A percentile compares a stretch with the other conserved stretches of the same genome.
Conservation (phyloP, 2,329 filamentous ascomycete genomes). For the Aspergillus quadrilineatus region DNA sequence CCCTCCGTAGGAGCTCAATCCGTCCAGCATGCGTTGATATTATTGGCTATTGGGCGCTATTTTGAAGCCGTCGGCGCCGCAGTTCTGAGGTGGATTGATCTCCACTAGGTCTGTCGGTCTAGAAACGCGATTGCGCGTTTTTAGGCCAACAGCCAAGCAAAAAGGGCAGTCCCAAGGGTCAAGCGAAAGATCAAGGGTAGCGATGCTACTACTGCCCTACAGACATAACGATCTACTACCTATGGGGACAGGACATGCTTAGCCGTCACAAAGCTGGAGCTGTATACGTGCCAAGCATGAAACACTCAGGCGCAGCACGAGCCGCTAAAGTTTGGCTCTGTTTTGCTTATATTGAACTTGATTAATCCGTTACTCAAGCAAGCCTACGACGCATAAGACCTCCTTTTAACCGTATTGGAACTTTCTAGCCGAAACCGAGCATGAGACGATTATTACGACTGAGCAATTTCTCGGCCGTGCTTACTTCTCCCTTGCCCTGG, state of each 20-base stretch:
- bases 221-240: too few relatives aligned
- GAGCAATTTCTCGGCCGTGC: too few relatives aligned
- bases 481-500: too few relatives aligned
- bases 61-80: conserved; percentile 5
- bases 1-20: neutral
- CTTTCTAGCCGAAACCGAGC: too few relatives aligned
- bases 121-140: neutral
- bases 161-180: too few relatives aligned
- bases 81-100: neutral
- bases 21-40: neutral
- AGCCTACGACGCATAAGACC: neutral
- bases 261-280: too few relatives aligned
- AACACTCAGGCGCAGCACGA: neutral
- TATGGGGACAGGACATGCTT: too few relatives aligned
- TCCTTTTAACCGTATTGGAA: too few relatives aligned
- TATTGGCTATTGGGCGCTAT: neutral
- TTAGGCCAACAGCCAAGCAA: neutral
- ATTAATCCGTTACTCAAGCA: neutral
- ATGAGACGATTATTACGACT: too few relatives aligned
- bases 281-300: neutral
- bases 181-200: too few relatives aligned
- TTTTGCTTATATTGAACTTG: neutral
- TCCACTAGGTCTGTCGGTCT: neutral
- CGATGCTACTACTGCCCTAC: too few relatives aligned
- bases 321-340: neutral